A percentile compares a stretch with the other conserved stretches of the same genome.
These are phyloP conservation scores for Ceratocystis destructans DNA, from an alignment of 2,329 filamentous ascomycete genomes.

Conservation along the genomic window DNA sequence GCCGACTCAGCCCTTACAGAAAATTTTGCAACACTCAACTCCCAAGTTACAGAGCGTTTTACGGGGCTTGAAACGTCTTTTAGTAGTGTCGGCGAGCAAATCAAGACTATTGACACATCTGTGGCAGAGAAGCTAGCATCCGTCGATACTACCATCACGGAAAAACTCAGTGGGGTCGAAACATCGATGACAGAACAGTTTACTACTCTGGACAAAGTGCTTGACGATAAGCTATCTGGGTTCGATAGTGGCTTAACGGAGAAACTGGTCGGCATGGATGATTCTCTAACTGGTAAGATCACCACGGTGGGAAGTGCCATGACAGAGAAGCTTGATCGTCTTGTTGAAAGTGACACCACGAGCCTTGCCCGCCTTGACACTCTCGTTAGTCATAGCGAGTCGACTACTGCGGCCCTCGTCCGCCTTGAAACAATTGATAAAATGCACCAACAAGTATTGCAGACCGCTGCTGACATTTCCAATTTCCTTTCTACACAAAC, in stretches of 20 bases:
- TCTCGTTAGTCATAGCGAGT: conserved; percentile 44
- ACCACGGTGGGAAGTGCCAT: conserved; percentile 5
- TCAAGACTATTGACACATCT: conserved; percentile 1
- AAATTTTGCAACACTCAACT: conserved; percentile 19
- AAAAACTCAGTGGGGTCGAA: conserved; percentile 11
- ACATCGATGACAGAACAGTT: conserved; percentile 15
- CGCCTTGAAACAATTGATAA: conserved; percentile 67
- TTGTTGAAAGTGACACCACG: conserved; percentile 26
- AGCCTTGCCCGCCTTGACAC: conserved; percentile 21
- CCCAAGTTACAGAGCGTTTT: conserved; percentile 14
- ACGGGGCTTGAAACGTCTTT: conserved; percentile 13
- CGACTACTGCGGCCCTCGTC: conserved; percentile 53
- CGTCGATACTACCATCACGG: conserved; percentile 6
- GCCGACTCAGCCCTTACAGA: conserved; percentile 17
- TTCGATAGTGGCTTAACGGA: conserved; percentile 13
- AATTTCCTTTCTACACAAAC: conserved; percentile 68
- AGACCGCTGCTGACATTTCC: conserved; percentile 70
- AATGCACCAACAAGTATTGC: conserved; percentile 63
- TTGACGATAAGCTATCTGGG: conserved; percentile 13
- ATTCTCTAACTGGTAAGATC: conserved; percentile 14
- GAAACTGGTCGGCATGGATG: conserved; percentile 18
- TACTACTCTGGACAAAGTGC: conserved; percentile 13
- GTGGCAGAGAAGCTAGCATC: conserved; percentile 12
- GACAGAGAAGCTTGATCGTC: conserved; percentile 38
- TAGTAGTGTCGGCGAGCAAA: conserved; percentile 9